Conservation (phyloP, 83 land plant species). For the Thuja plicata region DNA sequence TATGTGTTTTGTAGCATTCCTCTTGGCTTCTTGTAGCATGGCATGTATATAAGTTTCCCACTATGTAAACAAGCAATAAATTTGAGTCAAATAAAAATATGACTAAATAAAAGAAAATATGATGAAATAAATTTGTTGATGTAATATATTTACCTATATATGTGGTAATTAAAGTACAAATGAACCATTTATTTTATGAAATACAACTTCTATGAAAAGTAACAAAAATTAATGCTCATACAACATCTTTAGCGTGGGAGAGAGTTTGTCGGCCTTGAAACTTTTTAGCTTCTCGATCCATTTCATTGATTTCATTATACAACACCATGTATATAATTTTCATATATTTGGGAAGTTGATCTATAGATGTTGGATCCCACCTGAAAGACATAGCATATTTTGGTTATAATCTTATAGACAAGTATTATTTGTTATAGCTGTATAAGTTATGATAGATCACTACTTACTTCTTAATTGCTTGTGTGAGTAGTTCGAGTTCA, state of each 20-base stretch:
- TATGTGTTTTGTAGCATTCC: no score
- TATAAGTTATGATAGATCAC: background rate
- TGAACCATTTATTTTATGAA: no score
- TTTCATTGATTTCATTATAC: slow-evolving; percentile 22
- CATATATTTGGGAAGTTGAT: slow-evolving; percentile 43
- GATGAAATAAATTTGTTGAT: no score
- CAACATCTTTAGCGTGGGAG: background rate
- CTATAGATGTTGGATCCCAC: slow-evolving; percentile 32
- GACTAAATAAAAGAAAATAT: no score
- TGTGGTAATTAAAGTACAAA: no score
- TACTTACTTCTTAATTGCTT: slow-evolving; percentile 26
- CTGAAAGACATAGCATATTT: slow-evolving; percentile 5
- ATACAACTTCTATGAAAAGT: no score
- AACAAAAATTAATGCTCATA: no score
- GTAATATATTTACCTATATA: no score
- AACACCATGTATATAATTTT: slow-evolving; percentile 29
- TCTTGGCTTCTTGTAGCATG: no score
- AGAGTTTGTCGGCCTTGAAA: slow-evolving; percentile 20
- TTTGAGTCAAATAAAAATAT: no score
- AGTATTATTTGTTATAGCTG: background rate
- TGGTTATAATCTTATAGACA: background rate
- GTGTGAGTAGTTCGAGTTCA: slow-evolving; percentile 42
- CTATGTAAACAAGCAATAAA: no score
- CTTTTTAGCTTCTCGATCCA: slow-evolving; percentile 17
- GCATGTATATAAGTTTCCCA: no score